Evolutionary conservation across 371 early-diverging fungal species (phyloP).

Genomic region (Rhizopus microsporus): DNA sequence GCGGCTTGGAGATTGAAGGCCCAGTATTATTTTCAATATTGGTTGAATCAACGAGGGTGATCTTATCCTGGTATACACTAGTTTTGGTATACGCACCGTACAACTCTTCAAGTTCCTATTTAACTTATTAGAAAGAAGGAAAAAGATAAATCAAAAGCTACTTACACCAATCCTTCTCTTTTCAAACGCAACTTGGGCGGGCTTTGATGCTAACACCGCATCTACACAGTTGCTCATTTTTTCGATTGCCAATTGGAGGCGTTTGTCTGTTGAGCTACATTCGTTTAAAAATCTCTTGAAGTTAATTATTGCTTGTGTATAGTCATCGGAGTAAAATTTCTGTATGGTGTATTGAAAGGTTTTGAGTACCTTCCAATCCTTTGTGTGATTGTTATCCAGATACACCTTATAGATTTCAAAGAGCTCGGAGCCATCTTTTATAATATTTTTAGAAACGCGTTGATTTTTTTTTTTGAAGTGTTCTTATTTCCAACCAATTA

Average conservation of each 20-base stretch:
- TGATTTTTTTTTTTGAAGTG: conserved; percentile 17
- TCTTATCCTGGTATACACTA: conserved; percentile 19
- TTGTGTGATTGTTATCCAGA: conserved; percentile 7
- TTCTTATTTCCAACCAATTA: conserved; percentile 14
- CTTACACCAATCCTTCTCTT: conserved; percentile 15
- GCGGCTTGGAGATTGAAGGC: conserved; percentile 16
- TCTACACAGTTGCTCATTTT: neutral
- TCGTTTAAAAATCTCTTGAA: conserved; percentile 13
- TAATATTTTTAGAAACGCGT: conserved; percentile 15
- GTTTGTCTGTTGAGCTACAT: conserved; percentile 11
- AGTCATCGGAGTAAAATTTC: conserved; percentile 14
- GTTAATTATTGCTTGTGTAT: conserved; percentile 14
- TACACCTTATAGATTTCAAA: conserved; percentile 15
- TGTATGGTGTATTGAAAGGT: conserved; percentile 12
- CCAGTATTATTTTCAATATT: conserved; percentile 14
- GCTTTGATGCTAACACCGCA: conserved; percentile 2
- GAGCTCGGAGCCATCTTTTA: conserved; percentile 12
- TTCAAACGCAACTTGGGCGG: conserved; percentile 16
- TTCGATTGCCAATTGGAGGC: conserved; percentile 7
- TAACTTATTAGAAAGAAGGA: conserved; percentile 14
- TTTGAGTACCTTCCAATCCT: conserved; percentile 15
- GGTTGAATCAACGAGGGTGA: conserved; percentile 13
- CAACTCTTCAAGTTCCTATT: conserved; percentile 17
- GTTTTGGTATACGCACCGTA: conserved; percentile 10
- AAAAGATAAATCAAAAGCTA: conserved; percentile 16